A percentile compares a stretch with the other conserved stretches of the same genome.
These are phyloP conservation scores for Calonectria pauciramosa DNA, from an alignment of 2,329 filamentous ascomycete species.

Conservation along the genomic window DNA sequence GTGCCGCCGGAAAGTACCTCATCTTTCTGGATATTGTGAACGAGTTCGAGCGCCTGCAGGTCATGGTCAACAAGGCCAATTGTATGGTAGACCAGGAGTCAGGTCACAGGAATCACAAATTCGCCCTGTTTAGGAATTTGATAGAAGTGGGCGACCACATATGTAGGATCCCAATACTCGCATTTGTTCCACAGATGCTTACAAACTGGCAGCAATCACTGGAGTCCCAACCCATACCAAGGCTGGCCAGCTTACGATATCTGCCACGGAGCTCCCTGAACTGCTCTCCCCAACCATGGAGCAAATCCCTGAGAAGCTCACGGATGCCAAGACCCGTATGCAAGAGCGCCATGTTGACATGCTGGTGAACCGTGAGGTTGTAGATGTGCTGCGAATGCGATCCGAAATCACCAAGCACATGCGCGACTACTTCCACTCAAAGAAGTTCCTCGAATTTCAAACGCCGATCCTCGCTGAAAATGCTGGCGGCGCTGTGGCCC, in stretches of 20 bases:
- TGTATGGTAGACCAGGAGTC: conserved; percentile 50
- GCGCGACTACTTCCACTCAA: conserved; percentile 78
- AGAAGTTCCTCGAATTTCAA: conserved; percentile 86
- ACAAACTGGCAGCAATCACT: conserved; percentile 69
- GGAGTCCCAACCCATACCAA: conserved; percentile 79
- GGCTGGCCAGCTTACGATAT: conserved; percentile 82
- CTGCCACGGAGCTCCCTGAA: conserved; percentile 75
- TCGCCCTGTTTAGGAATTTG: conserved; percentile 74
- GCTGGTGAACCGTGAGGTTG: conserved; percentile 77
- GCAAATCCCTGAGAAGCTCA: conserved; percentile 79
- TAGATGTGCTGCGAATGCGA: conserved; percentile 80
- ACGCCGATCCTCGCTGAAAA: conserved; percentile 88
- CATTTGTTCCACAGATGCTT: conserved; percentile 37
- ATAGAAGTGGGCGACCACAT: conserved; percentile 87
- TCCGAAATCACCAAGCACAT: conserved; percentile 81
- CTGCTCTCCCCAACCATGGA: conserved; percentile 85
- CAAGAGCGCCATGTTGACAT: conserved; percentile 89
- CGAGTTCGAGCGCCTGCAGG: conserved; percentile 80
- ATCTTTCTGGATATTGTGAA: conserved; percentile 87
- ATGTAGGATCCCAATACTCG: conserved; percentile 67
- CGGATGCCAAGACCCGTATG: conserved; percentile 79
- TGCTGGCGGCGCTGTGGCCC: conserved; percentile 89
- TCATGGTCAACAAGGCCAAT: conserved; percentile 78
- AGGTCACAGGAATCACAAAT: conserved; percentile 54
- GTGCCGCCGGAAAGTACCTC: conserved; percentile 81